phyloP scores from a whole-genome alignment of 495 filamentous ascomycete species.

The Pyrenula aspistea region DNA sequence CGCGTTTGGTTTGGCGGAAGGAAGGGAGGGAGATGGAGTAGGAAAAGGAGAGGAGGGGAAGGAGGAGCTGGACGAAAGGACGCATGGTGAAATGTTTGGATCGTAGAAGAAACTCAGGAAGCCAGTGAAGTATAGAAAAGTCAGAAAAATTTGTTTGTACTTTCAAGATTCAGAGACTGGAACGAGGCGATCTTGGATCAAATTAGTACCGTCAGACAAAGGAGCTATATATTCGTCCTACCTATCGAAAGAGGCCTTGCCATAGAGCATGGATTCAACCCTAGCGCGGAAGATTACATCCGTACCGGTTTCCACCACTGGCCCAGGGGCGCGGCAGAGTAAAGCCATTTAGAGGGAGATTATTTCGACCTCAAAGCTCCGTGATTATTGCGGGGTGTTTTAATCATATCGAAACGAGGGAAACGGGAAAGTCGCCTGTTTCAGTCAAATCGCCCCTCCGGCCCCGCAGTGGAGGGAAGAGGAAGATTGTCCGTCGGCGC shows the following conservation, averaged over 20 bases:
- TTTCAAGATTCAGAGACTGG: too few species aligned
- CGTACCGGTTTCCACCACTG: neutral
- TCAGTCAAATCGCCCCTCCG: neutral
- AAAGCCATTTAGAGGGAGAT: neutral
- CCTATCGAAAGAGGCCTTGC: neutral
- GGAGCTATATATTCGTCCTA: too few species aligned
- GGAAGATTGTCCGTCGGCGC: neutral
- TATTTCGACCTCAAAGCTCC: too few species aligned
- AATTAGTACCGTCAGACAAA: too few species aligned
- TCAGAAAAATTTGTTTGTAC: too few species aligned
- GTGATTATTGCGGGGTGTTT: neutral
- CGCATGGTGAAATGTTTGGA: neutral
- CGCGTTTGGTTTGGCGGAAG: constrained; percentile 10
- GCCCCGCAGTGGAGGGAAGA: neutral
- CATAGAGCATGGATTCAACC: neutral
- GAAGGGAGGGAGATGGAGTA: constrained; percentile 1
- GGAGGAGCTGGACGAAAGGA: neutral
- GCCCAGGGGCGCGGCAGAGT: neutral
- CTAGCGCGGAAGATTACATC: neutral
- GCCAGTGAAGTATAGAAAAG: too few species aligned
- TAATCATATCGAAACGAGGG: neutral
- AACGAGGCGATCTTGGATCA: too few species aligned
- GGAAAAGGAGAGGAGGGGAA: neutral
- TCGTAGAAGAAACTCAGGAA: neutral
- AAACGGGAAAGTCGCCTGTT: neutral